Percentiles rank a stretch among this genome's conserved stretches.
These are phyloP conservation scores for Carex pumila DNA, from an alignment of 176 grass and related monocot genomes.

Conservation along the genomic window DNA sequence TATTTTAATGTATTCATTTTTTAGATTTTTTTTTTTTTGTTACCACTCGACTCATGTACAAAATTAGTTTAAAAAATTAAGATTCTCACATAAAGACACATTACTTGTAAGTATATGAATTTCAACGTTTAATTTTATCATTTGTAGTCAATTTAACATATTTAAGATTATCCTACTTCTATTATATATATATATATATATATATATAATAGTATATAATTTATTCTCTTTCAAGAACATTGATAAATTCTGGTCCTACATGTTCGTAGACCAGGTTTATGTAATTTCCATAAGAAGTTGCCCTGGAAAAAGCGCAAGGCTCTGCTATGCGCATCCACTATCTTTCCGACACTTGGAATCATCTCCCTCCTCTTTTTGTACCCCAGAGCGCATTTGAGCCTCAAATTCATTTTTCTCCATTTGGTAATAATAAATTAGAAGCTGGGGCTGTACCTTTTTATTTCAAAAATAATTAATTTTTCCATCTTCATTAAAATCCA, in stretches of 20 bases:
- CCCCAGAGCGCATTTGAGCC: constrained; percentile 3
- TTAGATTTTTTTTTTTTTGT: too few species aligned
- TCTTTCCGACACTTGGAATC: constrained; percentile 32
- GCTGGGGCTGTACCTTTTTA: neutral
- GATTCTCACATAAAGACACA: too few species aligned
- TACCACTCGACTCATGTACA: too few species aligned
- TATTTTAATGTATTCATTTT: too few species aligned
- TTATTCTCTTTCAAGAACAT: neutral
- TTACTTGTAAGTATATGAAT: too few species aligned
- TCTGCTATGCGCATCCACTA: constrained; percentile 11
- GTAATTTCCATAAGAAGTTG: neutral
- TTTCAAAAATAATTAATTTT: neutral
- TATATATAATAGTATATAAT: too few species aligned
- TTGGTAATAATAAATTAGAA: neutral
- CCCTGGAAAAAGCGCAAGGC: constrained; percentile 48
- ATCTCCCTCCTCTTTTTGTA: neutral
- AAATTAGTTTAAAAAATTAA: too few species aligned
- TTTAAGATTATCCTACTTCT: too few species aligned
- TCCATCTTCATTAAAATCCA: constrained; percentile 47
- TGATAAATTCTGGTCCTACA: neutral
- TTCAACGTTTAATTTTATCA: too few species aligned
- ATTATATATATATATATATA: too few species aligned
- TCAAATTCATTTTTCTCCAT: constrained; percentile 21
- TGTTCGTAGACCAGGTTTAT: neutral
- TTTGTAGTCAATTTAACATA: too few species aligned